These are phyloP conservation scores for Mycena galopus DNA, from an alignment of 768 basidiomycete genomes.

Conservation along the genomic window DNA sequence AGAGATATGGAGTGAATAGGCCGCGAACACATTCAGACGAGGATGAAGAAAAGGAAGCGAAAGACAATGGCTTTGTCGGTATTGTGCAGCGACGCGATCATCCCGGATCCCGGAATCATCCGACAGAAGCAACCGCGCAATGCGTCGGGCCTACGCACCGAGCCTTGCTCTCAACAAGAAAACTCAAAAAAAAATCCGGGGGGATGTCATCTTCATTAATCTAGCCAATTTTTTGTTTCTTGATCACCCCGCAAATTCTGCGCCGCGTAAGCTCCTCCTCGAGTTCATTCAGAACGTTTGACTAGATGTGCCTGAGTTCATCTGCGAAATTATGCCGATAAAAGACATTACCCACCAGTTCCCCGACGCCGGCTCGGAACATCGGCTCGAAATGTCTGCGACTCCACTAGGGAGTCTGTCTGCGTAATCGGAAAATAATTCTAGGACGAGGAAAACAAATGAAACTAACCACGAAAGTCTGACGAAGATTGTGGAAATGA, in stretches of 20 bases:
- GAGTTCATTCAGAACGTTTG: not conserved
- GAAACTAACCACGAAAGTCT: not conserved
- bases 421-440: no score
- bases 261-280: not conserved
- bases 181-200: no score
- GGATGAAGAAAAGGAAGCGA: not conserved
- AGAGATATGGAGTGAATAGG: not conserved
- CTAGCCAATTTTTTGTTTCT: no score
- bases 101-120: no score
- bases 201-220: no score
- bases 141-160: no score
- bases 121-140: no score
- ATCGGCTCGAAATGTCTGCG: not conserved
- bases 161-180: no score
- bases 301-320: no score
- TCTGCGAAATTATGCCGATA: not conserved
- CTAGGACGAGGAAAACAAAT: not conserved
- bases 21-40: constrained; percentile 1
- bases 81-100: no score
- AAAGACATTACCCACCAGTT: not conserved
- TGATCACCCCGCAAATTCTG: not conserved
- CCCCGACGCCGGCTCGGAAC: constrained; percentile 10
- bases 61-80: not conserved
- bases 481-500: not conserved
- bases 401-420: no score